A percentile compares a stretch with the other conserved stretches of the same genome.
Conservation (phyloP, 179 eudicot species). For the Amaranthus tricolor region DNA sequence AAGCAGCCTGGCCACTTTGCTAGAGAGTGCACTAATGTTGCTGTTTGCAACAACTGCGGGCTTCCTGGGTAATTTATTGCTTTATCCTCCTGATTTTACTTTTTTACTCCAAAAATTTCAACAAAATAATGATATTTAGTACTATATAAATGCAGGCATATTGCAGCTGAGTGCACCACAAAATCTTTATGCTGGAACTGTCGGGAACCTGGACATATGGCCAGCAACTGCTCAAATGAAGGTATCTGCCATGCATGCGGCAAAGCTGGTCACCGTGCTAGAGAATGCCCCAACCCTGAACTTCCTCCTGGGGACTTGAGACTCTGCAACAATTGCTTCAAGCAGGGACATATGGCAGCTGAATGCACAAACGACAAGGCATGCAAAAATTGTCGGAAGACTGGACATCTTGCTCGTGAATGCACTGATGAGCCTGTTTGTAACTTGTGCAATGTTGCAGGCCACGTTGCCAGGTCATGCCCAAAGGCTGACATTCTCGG, state of each 20-base stretch:
- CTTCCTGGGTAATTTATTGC: conserved; percentile 77
- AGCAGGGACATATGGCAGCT: conserved; percentile 83
- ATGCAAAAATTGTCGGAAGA: conserved; percentile 96
- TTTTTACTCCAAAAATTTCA: not conserved
- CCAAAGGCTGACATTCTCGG: conserved; percentile 57
- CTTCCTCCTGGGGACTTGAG: conserved; percentile 86
- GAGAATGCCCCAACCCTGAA: conserved; percentile 82
- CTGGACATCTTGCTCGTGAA: conserved; percentile 93
- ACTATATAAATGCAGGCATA: conserved; percentile 61
- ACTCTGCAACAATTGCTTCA: conserved; percentile 93
- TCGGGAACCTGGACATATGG: conserved; percentile 96
- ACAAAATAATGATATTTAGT: not conserved
- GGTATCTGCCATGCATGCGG: conserved; percentile 98
- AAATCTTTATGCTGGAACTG: conserved; percentile 96
- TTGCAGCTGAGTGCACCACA: conserved; percentile 89
- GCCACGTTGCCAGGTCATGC: conserved; percentile 84
- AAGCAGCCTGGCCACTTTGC: conserved; percentile 95
- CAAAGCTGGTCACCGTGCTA: conserved; percentile 91
- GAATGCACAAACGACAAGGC: conserved; percentile 97
- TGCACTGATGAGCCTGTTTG: conserved; percentile 84
- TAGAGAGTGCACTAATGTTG: conserved; percentile 90
- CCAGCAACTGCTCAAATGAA: conserved; percentile 83
- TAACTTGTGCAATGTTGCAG: conserved; percentile 81
- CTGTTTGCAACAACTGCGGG: conserved; percentile 95
- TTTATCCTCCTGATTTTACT: not conserved